Conservation (phyloP, 2,329 filamentous ascomycete genomes). For the Epichloe sp. region DNA sequence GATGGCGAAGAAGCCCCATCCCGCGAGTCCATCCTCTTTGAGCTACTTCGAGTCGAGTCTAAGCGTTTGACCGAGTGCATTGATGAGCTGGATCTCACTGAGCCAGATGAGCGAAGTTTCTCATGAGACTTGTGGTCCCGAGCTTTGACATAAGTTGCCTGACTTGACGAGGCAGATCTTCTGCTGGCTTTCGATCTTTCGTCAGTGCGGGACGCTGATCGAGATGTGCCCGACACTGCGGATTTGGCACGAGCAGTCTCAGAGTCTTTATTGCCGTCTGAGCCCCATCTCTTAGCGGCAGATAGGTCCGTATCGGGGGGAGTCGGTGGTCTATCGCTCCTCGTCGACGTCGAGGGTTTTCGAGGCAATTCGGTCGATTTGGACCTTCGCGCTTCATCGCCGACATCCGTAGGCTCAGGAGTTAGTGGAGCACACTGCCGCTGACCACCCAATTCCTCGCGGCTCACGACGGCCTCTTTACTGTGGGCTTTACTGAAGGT, state of each 20-base stretch:
- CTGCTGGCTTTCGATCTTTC: slow-evolving; percentile 39
- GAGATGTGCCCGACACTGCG: slow-evolving; percentile 29
- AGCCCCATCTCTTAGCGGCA: slow-evolving; percentile 25
- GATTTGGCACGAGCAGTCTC: slow-evolving; percentile 26
- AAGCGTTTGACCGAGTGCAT: slow-evolving; percentile 23
- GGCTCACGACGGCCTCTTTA: slow-evolving; percentile 65
- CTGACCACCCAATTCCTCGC: slow-evolving; percentile 32
- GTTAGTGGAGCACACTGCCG: slow-evolving; percentile 37
- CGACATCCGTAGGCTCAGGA: slow-evolving; percentile 59
- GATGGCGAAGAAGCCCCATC: slow-evolving; percentile 34
- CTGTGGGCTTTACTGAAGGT: slow-evolving; percentile 82
- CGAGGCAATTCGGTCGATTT: slow-evolving; percentile 32
- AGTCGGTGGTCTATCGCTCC: slow-evolving; percentile 41
- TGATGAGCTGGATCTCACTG: slow-evolving; percentile 21
- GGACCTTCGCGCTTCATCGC: slow-evolving; percentile 26
- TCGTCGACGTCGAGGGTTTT: slow-evolving; percentile 25
- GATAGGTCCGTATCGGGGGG: slow-evolving; percentile 54
- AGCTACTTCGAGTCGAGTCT: slow-evolving; percentile 22
- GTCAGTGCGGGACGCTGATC: slow-evolving; percentile 32
- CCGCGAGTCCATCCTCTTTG: slow-evolving; percentile 24
- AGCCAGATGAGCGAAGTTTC: slow-evolving; percentile 23
- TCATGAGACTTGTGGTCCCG: slow-evolving; percentile 22
- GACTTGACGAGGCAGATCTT: slow-evolving; percentile 44
- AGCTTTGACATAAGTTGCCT: slow-evolving; percentile 39
- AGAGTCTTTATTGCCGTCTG: slow-evolving; percentile 19